Evolutionary conservation across 345 rosid species (phyloP).

Genomic region (Arabidopsis suecica): DNA sequence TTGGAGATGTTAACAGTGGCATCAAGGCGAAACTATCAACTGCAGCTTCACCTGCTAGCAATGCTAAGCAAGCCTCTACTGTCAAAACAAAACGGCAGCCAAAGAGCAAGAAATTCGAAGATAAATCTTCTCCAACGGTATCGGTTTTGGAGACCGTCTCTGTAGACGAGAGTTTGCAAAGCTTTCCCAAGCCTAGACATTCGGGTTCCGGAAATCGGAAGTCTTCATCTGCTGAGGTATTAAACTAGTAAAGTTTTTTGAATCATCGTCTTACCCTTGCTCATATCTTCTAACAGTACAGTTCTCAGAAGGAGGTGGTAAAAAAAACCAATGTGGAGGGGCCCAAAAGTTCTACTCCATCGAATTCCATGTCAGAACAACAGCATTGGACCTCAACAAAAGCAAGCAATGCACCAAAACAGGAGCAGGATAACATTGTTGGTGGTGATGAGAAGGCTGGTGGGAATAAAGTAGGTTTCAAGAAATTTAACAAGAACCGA

Average conservation of each 20-base stretch:
- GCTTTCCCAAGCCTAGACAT: conserved; percentile 20
- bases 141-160: conserved; percentile 43
- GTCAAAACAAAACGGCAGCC: conserved; percentile 49
- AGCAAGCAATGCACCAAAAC: conserved; percentile 41
- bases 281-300: conserved; percentile 43
- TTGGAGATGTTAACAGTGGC: conserved; percentile 41
- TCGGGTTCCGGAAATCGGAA: conserved; percentile 40
- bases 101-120: conserved; percentile 45
- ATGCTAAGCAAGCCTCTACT: conserved; percentile 43
- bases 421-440: conserved; percentile 40
- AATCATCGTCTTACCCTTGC: conserved; percentile 25
- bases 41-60: conserved; percentile 40
- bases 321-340: conserved; percentile 38
- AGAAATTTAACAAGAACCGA: conserved; percentile 38
- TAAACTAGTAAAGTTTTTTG: conserved; percentile 35
- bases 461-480: conserved; percentile 26
- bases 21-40: conserved; percentile 34
- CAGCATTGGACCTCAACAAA: conserved; percentile 48
- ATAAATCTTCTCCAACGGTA: conserved; percentile 42
- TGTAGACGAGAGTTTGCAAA: conserved; percentile 40
- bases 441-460: conserved; percentile 37
- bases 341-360: conserved; percentile 46
- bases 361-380: conserved; percentile 51
- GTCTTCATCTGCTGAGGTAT: conserved; percentile 50
- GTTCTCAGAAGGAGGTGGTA: conserved; percentile 53